Base-by-base conservation (phyloP, 2,329 filamentous ascomycete genomes). In the Periconia sp. region DNA sequence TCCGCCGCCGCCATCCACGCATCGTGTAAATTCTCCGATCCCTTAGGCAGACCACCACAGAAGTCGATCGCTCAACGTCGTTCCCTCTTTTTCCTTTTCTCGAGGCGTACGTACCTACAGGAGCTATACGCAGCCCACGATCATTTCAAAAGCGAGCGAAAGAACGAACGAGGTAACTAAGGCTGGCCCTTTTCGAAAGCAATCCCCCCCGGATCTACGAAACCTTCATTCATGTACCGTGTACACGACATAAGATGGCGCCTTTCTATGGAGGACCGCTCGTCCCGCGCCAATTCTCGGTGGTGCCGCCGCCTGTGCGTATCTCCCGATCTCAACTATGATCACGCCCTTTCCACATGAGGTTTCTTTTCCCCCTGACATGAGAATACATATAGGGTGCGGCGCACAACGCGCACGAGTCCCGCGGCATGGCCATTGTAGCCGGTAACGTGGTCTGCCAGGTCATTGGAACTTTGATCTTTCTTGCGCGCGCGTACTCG, bases 401-500 rank as follows among this genome's bases (percentile, higher is more conserved):
- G 19, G 15, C 23, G 19, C 15, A 18, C 23, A 51, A 47, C 9
- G 46, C 53, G 14, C 53, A 59, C 14, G 51, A 63, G 44, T 49
- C 59, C 5, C 57, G 62, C 9, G 56, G 50, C 23, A 51, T 57
- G 15, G 45, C 60, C 7, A 60, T 65, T 23, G 50, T 65, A n/a
- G 27, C 45, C 15, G 62, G 62, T 30, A 65, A 65, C 44, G 51
- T 55, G 3, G 18, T 57, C 23, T 51, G 54, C 23, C 62, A 65
- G 23, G 17, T 47, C 11, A 6, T 63, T 2, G 60, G 62, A 19
- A 59, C 55, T 9, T 31, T 63, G 2, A 49, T 65, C 45, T 60
- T 63, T 30, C 47, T 61, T 33, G 45, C 58, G n/a, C 54, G 62
- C 43, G 54, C 46, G n/a, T 65, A 61, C 43, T 65, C 62, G 23